A percentile compares a stretch with the other conserved stretches of the same genome.
Evolutionary conservation across 2,329 filamentous ascomycete species (phyloP).

Genomic region (Fusarium algeriense): DNA sequence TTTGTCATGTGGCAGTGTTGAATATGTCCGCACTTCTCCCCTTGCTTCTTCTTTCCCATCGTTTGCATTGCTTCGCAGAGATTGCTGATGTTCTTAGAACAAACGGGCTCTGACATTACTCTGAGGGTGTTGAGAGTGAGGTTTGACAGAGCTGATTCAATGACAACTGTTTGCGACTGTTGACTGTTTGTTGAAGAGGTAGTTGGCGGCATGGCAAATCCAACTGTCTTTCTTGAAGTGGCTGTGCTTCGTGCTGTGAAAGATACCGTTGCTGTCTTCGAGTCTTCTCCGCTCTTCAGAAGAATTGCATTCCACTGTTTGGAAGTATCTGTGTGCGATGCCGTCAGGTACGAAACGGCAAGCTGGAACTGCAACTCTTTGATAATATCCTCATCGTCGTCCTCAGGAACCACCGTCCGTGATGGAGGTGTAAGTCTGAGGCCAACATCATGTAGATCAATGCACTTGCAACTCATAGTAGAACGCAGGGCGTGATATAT

Average conservation of each 20-base stretch:
- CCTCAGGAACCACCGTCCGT: background rate
- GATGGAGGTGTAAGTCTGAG: background rate
- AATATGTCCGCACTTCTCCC: background rate
- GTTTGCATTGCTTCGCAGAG: background rate
- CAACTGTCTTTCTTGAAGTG: background rate
- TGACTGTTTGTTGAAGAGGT: background rate
- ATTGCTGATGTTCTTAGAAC: background rate
- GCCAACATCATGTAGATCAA: background rate
- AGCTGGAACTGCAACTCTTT: background rate
- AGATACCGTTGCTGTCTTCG: fast-evolving
- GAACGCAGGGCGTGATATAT: background rate
- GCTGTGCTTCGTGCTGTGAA: fast-evolving
- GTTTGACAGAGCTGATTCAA: background rate
- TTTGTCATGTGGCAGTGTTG: fast-evolving
- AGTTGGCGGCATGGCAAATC: fast-evolving
- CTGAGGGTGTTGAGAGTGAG: background rate
- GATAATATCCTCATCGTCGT: background rate
- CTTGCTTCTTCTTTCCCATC: background rate
- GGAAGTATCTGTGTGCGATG: fast-evolving
- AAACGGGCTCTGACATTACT: fast-evolving
- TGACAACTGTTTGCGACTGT: background rate
- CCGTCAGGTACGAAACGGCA: background rate
- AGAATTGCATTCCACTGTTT: conserved; percentile 15
- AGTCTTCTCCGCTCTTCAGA: background rate
- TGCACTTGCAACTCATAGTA: background rate